Conservation (phyloP, 2,329 filamentous ascomycete species). For the Epichloe sylvatica region DNA sequence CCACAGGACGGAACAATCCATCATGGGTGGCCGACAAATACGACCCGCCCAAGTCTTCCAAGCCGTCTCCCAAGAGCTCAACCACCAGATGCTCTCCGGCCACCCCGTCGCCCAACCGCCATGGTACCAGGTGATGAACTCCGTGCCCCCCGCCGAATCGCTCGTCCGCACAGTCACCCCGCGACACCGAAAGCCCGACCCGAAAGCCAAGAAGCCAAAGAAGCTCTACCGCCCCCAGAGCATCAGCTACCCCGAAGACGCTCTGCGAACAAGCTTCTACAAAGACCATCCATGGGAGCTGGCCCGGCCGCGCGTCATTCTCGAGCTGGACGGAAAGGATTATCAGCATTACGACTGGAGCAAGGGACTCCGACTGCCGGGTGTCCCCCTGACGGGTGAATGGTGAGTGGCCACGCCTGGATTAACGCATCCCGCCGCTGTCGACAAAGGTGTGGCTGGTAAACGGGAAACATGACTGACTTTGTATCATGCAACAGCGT, state of each 20-base stretch:
- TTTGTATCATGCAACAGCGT: constrained; percentile 43
- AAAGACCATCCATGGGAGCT: constrained; percentile 95
- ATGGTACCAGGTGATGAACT: constrained; percentile 38
- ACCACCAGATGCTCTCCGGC: constrained; percentile 24
- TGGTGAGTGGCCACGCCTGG: constrained; percentile 36
- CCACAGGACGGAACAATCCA: neutral
- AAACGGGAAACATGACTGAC: neutral
- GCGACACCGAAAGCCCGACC: constrained; percentile 27
- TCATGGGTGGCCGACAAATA: constrained; percentile 31
- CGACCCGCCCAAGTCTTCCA: constrained; percentile 34
- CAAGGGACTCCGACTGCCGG: constrained; percentile 55
- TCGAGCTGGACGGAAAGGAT: constrained; percentile 80
- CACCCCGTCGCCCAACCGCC: constrained; percentile 23
- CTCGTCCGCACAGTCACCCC: constrained; percentile 39
- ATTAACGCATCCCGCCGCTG: neutral
- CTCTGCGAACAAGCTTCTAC: constrained; percentile 69
- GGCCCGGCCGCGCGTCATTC: constrained; percentile 68
- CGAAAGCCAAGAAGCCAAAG: constrained; percentile 43
- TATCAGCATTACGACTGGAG: constrained; percentile 67
- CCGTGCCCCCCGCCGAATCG: constrained; percentile 46
- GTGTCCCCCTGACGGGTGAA: constrained; percentile 69
- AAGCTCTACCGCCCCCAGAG: constrained; percentile 67
- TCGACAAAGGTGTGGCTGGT: too few species aligned
- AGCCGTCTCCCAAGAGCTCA: constrained; percentile 29
- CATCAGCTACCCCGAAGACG: constrained; percentile 73